Percentiles rank a stretch among this genome's conserved stretches.
These are phyloP conservation scores for Aspergillus nanangensis DNA, from an alignment of 495 filamentous ascomycete species.

Conservation along the genomic window DNA sequence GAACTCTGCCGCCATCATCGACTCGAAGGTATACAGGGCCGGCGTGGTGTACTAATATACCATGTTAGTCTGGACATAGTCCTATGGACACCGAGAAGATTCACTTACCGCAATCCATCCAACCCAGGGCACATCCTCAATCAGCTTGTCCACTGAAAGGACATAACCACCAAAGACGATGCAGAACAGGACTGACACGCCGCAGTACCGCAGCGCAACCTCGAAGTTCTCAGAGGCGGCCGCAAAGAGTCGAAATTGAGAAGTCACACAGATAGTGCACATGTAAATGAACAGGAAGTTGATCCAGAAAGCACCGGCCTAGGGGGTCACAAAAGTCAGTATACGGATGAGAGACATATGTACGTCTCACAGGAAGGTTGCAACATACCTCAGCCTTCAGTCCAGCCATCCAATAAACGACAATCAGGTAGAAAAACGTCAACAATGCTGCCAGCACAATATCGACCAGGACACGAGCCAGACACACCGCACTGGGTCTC, in stretches of 20 bases:
- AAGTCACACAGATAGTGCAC: constrained; percentile 48
- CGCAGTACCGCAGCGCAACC: constrained; percentile 33
- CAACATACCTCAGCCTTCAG: constrained; percentile 39
- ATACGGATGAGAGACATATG: background rate
- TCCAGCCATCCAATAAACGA: constrained; percentile 64
- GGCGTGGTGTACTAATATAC: constrained; percentile 53
- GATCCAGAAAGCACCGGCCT: constrained; percentile 50
- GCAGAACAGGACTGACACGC: constrained; percentile 28
- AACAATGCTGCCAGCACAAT: constrained; percentile 59
- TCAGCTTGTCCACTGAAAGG: constrained; percentile 31
- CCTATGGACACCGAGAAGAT: constrained; percentile 7
- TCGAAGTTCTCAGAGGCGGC: constrained; percentile 36
- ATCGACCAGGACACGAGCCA: constrained; percentile 69
- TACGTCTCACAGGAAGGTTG: background rate
- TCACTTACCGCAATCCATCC: constrained; percentile 31
- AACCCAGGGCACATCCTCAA: constrained; percentile 34
- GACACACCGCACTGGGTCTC: constrained; percentile 66
- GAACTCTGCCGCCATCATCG: constrained; percentile 54
- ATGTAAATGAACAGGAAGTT: constrained; percentile 51
- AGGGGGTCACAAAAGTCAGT: background rate
- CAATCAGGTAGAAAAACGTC: constrained; percentile 61
- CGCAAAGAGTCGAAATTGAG: constrained; percentile 41
- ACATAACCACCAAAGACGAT: constrained; percentile 37
- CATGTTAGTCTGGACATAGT: background rate
- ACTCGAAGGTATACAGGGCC: constrained; percentile 65